Conservation (phyloP, 2,329 filamentous ascomycete species). For the Coniochaeta prunicola region DNA sequence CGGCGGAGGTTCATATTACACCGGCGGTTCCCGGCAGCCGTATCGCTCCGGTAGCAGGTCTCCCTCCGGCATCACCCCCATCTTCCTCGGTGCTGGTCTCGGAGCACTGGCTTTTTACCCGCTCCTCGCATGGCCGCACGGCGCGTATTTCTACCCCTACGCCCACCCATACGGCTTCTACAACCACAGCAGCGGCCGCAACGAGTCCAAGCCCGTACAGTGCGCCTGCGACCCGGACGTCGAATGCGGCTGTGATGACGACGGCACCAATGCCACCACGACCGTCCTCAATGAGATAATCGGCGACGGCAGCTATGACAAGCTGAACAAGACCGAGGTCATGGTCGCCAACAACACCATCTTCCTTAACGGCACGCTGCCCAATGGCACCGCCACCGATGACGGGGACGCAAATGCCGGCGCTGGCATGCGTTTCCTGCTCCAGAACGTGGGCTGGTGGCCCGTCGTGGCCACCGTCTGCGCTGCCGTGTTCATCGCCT, state of each 20-base stretch:
- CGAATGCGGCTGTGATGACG: constrained; percentile 62
- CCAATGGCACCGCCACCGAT: constrained; percentile 55
- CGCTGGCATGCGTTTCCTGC: constrained; percentile 24
- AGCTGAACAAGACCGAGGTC: constrained; percentile 55
- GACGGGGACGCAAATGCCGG: constrained; percentile 29
- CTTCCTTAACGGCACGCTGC: constrained; percentile 68
- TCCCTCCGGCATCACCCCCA: constrained; percentile 43
- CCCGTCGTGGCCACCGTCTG: constrained; percentile 36
- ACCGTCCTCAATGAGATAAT: constrained; percentile 55
- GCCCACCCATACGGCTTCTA: constrained; percentile 38
- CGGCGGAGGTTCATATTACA: constrained; percentile 59
- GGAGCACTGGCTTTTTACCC: constrained; percentile 52
- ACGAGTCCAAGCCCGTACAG: constrained; percentile 52
- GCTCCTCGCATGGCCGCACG: constrained; percentile 52
- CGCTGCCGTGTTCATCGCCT: constrained; percentile 36
- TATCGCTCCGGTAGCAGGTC: constrained; percentile 48
- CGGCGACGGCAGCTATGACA: constrained; percentile 54
- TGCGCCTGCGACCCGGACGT: constrained; percentile 52
- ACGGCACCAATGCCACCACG: constrained; percentile 39
- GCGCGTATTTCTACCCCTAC: constrained; percentile 56
- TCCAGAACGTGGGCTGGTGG: constrained; percentile 40
- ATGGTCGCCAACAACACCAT: constrained; percentile 54
- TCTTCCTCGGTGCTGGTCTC: constrained; percentile 37
- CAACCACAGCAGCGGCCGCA: constrained; percentile 42
- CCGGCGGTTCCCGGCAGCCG: constrained; percentile 54